These are phyloP conservation scores for Fraxinus platypoda DNA, from an alignment of 305 asterid species.

Conservation along the genomic window DNA sequence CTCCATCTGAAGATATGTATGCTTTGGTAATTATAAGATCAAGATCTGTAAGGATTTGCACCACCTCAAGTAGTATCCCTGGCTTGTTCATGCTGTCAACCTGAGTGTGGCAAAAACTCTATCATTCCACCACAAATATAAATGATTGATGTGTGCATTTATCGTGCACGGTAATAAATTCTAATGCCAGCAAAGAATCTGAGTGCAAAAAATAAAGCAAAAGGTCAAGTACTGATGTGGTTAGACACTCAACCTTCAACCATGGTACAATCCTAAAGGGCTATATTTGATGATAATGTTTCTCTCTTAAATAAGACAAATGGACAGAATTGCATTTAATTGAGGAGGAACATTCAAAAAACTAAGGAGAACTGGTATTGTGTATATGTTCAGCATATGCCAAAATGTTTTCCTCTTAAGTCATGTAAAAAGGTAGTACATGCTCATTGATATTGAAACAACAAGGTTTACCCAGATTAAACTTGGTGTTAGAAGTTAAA, in stretches of 20 bases:
- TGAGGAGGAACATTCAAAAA: neutral
- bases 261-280: neutral
- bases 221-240: neutral
- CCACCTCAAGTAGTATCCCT: conserved; percentile 96
- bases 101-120: conserved; percentile 35
- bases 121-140: neutral
- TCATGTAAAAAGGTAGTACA: neutral
- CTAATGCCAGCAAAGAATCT: neutral
- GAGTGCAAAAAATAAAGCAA: neutral
- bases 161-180: neutral
- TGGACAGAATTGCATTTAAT: neutral
- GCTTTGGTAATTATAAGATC: conserved; percentile 93
- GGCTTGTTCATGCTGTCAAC: conserved; percentile 98
- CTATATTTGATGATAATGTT: neutral
- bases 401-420: neutral
- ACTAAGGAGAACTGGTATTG: neutral
- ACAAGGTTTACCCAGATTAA: neutral
- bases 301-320: neutral
- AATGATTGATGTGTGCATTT: neutral
- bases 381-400: neutral
- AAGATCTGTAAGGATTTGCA: conserved; percentile 83
- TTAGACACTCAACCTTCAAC: neutral
- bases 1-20: conserved; percentile 92
- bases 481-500: neutral
- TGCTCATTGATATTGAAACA: neutral